These are phyloP conservation scores for Fulvia fulva DNA, from an alignment of 2,329 filamentous ascomycete genomes.

Conservation along the genomic window DNA sequence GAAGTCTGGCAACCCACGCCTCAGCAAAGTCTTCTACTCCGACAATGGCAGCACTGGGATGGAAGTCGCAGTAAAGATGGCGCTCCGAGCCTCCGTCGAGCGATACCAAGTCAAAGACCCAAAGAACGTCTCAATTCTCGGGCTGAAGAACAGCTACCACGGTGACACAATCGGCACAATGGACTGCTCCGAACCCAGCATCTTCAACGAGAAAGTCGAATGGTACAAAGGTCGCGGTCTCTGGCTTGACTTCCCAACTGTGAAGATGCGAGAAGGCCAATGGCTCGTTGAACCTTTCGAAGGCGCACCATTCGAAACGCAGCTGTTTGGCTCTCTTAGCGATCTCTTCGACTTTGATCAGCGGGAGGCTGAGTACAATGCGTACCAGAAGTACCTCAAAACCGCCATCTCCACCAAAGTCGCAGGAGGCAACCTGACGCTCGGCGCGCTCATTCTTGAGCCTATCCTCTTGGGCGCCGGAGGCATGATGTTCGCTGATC, in stretches of 20 bases:
- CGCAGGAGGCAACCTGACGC: conserved; percentile 52
- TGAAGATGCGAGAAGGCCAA: conserved; percentile 61
- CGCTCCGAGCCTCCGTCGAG: conserved; percentile 61
- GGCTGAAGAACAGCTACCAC: conserved; percentile 77
- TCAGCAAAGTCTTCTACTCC: conserved; percentile 72
- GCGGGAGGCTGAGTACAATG: conserved; percentile 16
- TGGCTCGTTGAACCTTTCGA: conserved; percentile 62
- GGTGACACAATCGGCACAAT: conserved; percentile 86
- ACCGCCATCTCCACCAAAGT: conserved; percentile 49
- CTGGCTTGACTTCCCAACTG: conserved; percentile 76
- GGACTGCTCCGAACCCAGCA: conserved; percentile 75
- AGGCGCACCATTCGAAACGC: conserved; percentile 35
- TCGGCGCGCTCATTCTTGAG: conserved; percentile 76
- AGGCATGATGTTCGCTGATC: conserved; percentile 80
- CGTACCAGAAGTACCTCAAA: conserved; percentile 34
- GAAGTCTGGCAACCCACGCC: conserved; percentile 58
- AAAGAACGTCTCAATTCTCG: conserved; percentile 56
- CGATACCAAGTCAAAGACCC: conserved; percentile 53
- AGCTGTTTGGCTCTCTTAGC: conserved; percentile 47
- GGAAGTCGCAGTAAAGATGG: conserved; percentile 86
- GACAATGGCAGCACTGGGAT: conserved; percentile 81
- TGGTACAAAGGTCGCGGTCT: conserved; percentile 76
- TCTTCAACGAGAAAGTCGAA: conserved; percentile 77
- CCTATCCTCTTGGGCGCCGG: conserved; percentile 77
- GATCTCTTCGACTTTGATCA: conserved; percentile 58